Evolutionary conservation across 2,329 filamentous ascomycete species (phyloP).

Genomic region (Coniochaeta sp.): DNA sequence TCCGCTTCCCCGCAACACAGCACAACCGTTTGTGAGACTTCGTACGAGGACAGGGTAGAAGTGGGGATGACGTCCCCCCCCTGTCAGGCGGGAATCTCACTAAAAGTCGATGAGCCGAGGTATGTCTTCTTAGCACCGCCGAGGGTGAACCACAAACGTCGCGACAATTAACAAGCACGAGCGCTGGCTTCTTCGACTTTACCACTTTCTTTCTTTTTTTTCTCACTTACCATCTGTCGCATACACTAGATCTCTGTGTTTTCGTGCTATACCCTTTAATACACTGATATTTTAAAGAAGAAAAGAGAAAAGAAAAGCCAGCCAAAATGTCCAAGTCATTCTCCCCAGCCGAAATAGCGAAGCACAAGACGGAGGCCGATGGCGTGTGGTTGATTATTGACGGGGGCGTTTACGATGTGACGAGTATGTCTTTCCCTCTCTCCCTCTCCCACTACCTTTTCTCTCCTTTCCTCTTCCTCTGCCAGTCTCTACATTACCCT

Average conservation of each 20-base stretch:
- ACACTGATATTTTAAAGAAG: too few relatives aligned
- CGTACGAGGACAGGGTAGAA: background rate
- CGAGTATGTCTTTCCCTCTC: slow-evolving; percentile 36
- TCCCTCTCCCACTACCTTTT: background rate
- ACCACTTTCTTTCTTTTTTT: background rate
- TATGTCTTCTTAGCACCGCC: background rate
- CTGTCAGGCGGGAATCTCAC: background rate
- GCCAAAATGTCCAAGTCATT: slow-evolving; percentile 52
- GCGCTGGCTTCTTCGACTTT: background rate
- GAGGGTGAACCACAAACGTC: slow-evolving; percentile 4
- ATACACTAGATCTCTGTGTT: background rate
- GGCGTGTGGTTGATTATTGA: slow-evolving; percentile 88
- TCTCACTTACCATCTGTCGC: background rate
- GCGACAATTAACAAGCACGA: slow-evolving; percentile 5
- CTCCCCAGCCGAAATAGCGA: slow-evolving; percentile 56
- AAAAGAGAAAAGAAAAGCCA: too few relatives aligned
- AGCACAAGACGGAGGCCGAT: slow-evolving; percentile 64
- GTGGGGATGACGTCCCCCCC: slow-evolving; percentile 5
- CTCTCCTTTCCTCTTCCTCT: too few relatives aligned
- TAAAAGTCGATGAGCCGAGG: slow-evolving; percentile 5
- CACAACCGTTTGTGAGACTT: too few relatives aligned
- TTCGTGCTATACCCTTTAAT: background rate
- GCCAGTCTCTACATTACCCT: too few relatives aligned
- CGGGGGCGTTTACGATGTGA: slow-evolving; percentile 72
- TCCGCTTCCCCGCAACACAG: background rate